phyloP scores from a whole-genome alignment of 1,284 basidiomycete genomes.

The Fistulinella staudtii region DNA sequence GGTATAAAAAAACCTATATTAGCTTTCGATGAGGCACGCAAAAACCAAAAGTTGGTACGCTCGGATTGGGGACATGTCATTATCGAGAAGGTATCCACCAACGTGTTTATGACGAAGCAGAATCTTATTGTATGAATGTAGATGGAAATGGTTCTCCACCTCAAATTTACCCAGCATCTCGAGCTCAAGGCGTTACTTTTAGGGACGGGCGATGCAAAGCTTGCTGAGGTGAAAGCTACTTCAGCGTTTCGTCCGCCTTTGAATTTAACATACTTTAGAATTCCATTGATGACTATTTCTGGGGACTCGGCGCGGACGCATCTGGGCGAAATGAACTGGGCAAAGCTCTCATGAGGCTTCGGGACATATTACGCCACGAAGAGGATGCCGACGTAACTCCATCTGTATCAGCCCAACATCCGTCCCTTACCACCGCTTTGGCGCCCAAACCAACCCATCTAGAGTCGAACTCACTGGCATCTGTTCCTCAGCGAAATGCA shows the following conservation, averaged over 20 bases:
- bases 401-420: slow-evolving; percentile 31
- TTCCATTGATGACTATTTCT: slow-evolving; percentile 40
- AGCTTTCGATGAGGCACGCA: slow-evolving; percentile 35
- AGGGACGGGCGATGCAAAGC: slow-evolving; percentile 34
- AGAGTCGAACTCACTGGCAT: no score
- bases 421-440: slow-evolving; percentile 16
- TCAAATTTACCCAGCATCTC: slow-evolving; percentile 42
- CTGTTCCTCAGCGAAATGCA: no score
- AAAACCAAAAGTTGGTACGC: slow-evolving; percentile 28
- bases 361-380: slow-evolving; percentile 25
- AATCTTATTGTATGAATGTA: slow-evolving; percentile 5
- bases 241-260: not conserved
- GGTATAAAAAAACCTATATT: slow-evolving; percentile 27
- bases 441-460: slow-evolving; percentile 1
- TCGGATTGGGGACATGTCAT: slow-evolving; percentile 33
- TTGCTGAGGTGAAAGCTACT: slow-evolving; percentile 31
- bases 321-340: slow-evolving; percentile 43
- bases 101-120: not conserved
- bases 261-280: slow-evolving; percentile 21
- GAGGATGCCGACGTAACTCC: no score
- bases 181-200: slow-evolving; percentile 37
- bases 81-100: slow-evolving; percentile 22
- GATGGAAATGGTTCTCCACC: slow-evolving; percentile 40
- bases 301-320: slow-evolving; percentile 40
- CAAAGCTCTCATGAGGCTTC: slow-evolving; percentile 38